Conservation (phyloP, 2,329 filamentous ascomycete species). For the Aspergillus proliferans region DNA sequence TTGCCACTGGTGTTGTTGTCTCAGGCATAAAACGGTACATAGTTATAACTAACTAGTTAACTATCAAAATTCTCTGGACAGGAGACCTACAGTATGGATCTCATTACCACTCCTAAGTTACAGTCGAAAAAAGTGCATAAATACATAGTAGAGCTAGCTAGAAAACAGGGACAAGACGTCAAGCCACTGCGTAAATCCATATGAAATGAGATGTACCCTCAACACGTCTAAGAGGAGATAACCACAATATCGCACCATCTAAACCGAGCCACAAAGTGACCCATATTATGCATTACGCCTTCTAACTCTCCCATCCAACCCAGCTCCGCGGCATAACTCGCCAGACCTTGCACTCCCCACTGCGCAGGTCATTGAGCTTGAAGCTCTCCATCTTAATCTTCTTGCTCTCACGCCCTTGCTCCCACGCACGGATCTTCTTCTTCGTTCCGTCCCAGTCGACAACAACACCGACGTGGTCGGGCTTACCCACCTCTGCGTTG, state of each 20-base stretch:
- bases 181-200: no score
- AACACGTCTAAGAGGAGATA: no score
- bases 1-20: background rate
- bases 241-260: no score
- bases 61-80: background rate
- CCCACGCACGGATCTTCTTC: conserved; percentile 94
- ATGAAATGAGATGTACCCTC: no score
- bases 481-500: conserved; percentile 77
- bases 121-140: no score
- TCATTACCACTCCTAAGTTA: no score
- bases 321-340: conserved; percentile 85
- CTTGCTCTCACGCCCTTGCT: conserved; percentile 87
- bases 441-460: conserved; percentile 97
- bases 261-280: no score
- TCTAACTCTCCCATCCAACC: conserved; percentile 70
- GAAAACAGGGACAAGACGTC: no score
- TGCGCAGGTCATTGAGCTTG: conserved; percentile 82
- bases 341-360: conserved; percentile 96
- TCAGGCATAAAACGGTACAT: no score
- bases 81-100: no score
- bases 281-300: background rate
- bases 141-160: no score
- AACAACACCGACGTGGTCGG: conserved; percentile 81
- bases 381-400: conserved; percentile 94
- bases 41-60: no score